Evolutionary conservation across 441 rosid genomes (phyloP).

Genomic region (Pelargonium fulgidum): DNA sequence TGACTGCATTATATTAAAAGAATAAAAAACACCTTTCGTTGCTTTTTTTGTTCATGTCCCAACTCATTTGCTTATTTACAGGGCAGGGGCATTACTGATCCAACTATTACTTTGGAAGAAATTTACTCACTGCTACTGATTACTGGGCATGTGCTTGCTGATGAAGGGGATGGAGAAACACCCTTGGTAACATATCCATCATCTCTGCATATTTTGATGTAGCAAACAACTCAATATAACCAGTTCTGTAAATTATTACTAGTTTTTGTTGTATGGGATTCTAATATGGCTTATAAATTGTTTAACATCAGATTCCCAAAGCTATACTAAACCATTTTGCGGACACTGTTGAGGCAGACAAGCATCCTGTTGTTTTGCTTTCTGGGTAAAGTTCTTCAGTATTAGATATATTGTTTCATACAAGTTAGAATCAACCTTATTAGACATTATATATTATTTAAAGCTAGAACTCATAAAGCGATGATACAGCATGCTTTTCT

Average conservation of each 20-base stretch:
- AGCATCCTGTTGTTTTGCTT: conserved; percentile 73
- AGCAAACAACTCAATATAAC: conserved; percentile 5
- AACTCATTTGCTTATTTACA: conserved; percentile 36
- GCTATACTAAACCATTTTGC: conserved; percentile 63
- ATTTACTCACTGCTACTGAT: conserved; percentile 75
- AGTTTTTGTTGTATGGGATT: conserved; percentile 9
- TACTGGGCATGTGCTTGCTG: conserved; percentile 92
- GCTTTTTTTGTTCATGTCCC: conserved; percentile 22
- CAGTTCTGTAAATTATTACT: neutral
- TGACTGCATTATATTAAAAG: neutral
- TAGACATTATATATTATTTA: neutral
- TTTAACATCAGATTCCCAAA: conserved; percentile 63
- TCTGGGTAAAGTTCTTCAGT: conserved; percentile 45
- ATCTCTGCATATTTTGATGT: too few species aligned
- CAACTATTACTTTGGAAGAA: conserved; percentile 82
- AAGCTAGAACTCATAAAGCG: neutral
- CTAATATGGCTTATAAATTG: conserved; percentile 18
- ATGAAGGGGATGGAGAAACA: conserved; percentile 98
- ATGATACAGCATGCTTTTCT: neutral
- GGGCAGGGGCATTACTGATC: conserved; percentile 85
- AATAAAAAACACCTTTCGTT: conserved; percentile 8
- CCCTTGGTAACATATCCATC: conserved; percentile 98
- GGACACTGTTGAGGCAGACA: conserved; percentile 53
- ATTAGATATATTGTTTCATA: neutral
- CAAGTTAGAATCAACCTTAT: neutral